Base-by-base conservation (phyloP, 257 asterid genomes). In the Nicotiana otophora region DNA sequence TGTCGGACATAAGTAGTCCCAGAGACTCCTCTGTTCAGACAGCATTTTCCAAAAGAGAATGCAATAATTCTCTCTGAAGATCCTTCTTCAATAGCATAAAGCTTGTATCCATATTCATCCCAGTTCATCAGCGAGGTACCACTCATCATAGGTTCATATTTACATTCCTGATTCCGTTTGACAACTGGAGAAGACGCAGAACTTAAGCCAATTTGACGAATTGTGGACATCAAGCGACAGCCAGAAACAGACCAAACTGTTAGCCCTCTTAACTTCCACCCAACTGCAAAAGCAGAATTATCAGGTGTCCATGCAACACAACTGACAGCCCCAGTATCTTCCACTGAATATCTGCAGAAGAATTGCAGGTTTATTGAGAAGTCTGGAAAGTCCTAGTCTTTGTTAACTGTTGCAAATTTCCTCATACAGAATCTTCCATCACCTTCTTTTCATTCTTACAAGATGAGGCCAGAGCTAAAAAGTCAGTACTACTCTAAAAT, bases 231-330 rank as follows among this genome's bases (percentile, higher is more conserved):
- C 92, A 96, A 92, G 69, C 99, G 97, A 88, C 99, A 96, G 34
- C 99, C 99, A 74, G 99, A 96, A 78, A 96, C 96, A 82, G 99
- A 96, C 99, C 99, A 96, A 88, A 96, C 99, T 36, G 96, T 85
- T 85, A 94, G 93, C 60, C 98, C 99, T 86, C 98, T 92, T 86
- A 94, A 89, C 89, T 93, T 94, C 98, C 99, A 96, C 88, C 99
- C 99, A 90, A 96, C 97, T 81, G 99, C 97, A 87, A 96, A 96
- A 81, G 97, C 96, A 83, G 97, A 91, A 86, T 90, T 91, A 86
- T 96, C 99, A 77, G 98, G 97, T 76, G 98, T 91, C 99, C 98
- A 96, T 34, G 97, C 96, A 84, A 96, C 95, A 87, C 93, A 96
- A 85, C 89, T 96, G 88, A 96, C 98, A 83, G 98, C 92, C 81